Base-by-base conservation (phyloP, 2,329 filamentous ascomycete genomes). In the Zymoseptoria passerinii region DNA sequence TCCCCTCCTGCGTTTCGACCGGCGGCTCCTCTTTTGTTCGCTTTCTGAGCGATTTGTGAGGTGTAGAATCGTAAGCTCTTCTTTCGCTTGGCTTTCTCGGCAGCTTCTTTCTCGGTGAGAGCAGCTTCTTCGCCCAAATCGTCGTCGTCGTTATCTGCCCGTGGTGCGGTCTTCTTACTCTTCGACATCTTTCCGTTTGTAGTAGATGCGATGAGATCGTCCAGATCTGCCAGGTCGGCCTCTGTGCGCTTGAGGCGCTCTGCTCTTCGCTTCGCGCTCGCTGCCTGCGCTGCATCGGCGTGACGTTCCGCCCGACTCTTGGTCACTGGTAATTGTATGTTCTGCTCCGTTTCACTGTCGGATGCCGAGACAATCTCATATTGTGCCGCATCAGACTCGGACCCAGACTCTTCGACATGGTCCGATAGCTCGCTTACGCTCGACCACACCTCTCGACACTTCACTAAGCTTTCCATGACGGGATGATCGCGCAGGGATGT, bases 61-160 rank as follows among this genome's bases (percentile, higher is more conserved):
- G 95, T 97, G 81, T 99, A 99, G 80, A 99, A 99, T 62, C 91
- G 88, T 58, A 99, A 82, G 63, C 85, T 90, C 80, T 95, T 96
- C 80, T 94, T 96, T 74, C 89, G 89, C 60, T 84, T 83, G 0
- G 87, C 89, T 76, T 99, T 99, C 68, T 95, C 90, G 49, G 88
- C 89, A 0, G 90, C 87, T 61, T 92, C 85, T 61, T 85, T 82
- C 9, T 86, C 84, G 56, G 91, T 90, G 59, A 97, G 82, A 3
- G 80, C 77, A 16, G 89, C 87, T 72, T 96, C 91, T 68, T 99
- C 94, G 66, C 92, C 94, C 71, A 99, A 92, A 77, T 99, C 94
- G 2, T 91, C 95, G 67, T 89, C 83, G 61, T 87, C 83, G 54
- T 82, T 82, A 28, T 75, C 75, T 16, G 74, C 71, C 58, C 69